Percentiles rank a stretch among this genome's conserved stretches.
These are phyloP conservation scores for Boechera divaricarpa DNA, from an alignment of 345 rosid genomes.

Conservation along the genomic window DNA sequence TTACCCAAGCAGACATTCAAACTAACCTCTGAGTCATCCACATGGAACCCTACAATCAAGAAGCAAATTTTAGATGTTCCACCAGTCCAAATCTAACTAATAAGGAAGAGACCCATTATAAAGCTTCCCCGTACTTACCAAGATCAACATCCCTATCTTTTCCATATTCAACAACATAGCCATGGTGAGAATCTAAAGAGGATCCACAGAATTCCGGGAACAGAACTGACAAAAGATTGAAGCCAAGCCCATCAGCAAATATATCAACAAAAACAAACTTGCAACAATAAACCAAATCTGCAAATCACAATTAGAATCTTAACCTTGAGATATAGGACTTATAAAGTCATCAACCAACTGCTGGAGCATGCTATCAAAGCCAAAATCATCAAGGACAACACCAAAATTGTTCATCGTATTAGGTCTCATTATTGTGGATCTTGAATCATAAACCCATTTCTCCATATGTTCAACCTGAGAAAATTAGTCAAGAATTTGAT, in stretches of 20 bases:
- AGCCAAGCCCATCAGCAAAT: conserved; percentile 33
- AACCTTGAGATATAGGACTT: conserved; percentile 80
- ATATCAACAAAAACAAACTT: background rate
- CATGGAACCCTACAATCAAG: conserved; percentile 76
- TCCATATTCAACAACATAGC: conserved; percentile 96
- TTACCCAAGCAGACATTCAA: conserved; percentile 94
- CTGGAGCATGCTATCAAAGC: conserved; percentile 85
- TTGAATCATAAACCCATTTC: conserved; percentile 76
- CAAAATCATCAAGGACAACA: conserved; percentile 96
- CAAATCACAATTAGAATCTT: conserved; percentile 21
- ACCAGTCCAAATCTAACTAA: conserved; percentile 22
- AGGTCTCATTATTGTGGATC: conserved; percentile 86
- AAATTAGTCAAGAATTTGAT: background rate
- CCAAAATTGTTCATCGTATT: conserved; percentile 95
- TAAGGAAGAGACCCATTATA: conserved; percentile 2
- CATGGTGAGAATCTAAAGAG: conserved; percentile 95
- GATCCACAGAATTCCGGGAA: conserved; percentile 88
- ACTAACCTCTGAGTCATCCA: conserved; percentile 95
- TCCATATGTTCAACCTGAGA: conserved; percentile 88
- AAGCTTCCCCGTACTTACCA: conserved; percentile 59
- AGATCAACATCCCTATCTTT: conserved; percentile 84
- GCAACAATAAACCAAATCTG: conserved; percentile 5
- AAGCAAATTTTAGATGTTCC: conserved; percentile 28
- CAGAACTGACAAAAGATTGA: conserved; percentile 57
- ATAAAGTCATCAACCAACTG: conserved; percentile 78